phyloP scores from a whole-genome alignment of 257 asterid genomes.

The Scutellaria baicalensis region DNA sequence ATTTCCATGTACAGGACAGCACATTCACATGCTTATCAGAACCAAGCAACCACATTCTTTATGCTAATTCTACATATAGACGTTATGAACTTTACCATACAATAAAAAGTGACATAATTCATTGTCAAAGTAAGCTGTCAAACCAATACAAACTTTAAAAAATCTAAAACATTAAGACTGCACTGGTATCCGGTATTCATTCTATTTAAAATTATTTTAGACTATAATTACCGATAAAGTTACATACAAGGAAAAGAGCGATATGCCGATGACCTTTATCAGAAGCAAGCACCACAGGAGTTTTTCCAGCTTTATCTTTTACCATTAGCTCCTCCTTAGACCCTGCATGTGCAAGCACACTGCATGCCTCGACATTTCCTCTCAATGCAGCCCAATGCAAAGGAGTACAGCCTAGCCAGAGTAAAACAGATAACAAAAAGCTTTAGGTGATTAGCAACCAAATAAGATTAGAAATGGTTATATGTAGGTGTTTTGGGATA shows the following conservation, averaged over 20 bases:
- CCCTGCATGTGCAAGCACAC: slow-evolving; percentile 88
- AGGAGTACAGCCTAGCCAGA: slow-evolving; percentile 83
- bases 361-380: slow-evolving; percentile 88
- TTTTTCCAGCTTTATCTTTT: slow-evolving; percentile 78
- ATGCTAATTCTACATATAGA: not conserved
- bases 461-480: not conserved
- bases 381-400: slow-evolving; percentile 96
- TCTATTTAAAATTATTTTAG: not conserved
- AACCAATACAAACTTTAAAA: not conserved
- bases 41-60: no score
- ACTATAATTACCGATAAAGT: slow-evolving; percentile 29
- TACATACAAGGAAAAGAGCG: slow-evolving; percentile 91
- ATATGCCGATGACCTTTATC: slow-evolving; percentile 94
- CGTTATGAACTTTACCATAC: not conserved
- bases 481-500: not conserved
- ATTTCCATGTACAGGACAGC: not conserved
- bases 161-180: not conserved
- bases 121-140: no score
- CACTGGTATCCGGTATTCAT: not conserved
- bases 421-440: not conserved
- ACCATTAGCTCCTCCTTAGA: slow-evolving; percentile 63
- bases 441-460: not conserved
- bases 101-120: no score
- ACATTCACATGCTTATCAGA: no score
- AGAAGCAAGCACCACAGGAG: slow-evolving; percentile 88